These are phyloP conservation scores for Scutellaria minor DNA, from an alignment of 257 asterid species.

Conservation along the genomic window DNA sequence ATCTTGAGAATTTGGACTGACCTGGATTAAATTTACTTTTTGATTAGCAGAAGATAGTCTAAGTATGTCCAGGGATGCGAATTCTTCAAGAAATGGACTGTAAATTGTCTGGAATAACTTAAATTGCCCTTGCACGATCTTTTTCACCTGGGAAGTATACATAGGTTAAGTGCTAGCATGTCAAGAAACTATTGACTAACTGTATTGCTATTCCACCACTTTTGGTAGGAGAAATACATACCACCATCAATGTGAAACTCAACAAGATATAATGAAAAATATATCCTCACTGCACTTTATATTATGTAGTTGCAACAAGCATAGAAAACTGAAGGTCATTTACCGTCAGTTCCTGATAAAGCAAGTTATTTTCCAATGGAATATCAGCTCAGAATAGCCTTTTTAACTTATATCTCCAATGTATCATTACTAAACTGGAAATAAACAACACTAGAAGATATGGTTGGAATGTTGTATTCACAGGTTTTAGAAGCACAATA, in stretches of 20 bases:
- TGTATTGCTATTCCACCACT: slow-evolving; percentile 15
- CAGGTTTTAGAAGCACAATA: slow-evolving; percentile 10
- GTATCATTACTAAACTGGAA: slow-evolving; percentile 8
- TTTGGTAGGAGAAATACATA: slow-evolving; percentile 17
- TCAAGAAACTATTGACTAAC: slow-evolving; percentile 13
- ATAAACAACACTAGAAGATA: background rate
- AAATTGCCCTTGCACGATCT: slow-evolving; percentile 83
- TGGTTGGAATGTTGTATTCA: background rate
- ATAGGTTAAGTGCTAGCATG: slow-evolving; percentile 28
- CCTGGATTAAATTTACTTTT: slow-evolving; percentile 64
- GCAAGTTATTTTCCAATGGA: background rate
- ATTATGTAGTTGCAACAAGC: background rate
- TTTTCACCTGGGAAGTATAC: slow-evolving; percentile 56
- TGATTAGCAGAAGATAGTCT: slow-evolving; percentile 53
- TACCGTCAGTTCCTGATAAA: slow-evolving; percentile 12
- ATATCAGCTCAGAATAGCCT: background rate
- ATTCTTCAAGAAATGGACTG: slow-evolving; percentile 66
- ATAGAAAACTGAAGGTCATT: slow-evolving; percentile 5
- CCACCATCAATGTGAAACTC: background rate
- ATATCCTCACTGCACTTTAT: background rate
- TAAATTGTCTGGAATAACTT: slow-evolving; percentile 66
- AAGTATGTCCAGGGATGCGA: slow-evolving; percentile 60
- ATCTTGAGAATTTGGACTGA: slow-evolving; percentile 37
- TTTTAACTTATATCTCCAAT: slow-evolving; percentile 5
- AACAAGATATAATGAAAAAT: slow-evolving; percentile 19